phyloP scores from a whole-genome alignment of 1,139 yeast species.

The Candida buenavistaensis region DNA sequence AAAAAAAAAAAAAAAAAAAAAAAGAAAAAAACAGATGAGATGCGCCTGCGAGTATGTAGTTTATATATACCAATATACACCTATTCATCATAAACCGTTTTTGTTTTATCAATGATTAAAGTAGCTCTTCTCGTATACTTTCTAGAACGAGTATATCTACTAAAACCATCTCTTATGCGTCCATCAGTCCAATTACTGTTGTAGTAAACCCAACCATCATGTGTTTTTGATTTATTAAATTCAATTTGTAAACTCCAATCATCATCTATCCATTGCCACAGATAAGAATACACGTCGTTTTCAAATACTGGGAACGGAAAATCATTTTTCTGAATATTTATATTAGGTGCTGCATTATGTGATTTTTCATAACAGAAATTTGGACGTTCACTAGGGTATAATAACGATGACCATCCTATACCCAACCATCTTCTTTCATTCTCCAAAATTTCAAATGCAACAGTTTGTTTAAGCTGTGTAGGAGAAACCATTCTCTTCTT shows the following conservation, averaged over 20 bases:
- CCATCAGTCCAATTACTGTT: constrained; percentile 52
- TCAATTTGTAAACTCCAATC: constrained; percentile 48
- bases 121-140: constrained; percentile 51
- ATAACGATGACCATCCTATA: constrained; percentile 54
- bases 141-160: constrained; percentile 51
- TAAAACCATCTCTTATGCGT: constrained; percentile 44
- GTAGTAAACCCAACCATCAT: constrained; percentile 55
- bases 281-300: constrained; percentile 39
- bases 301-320: constrained; percentile 52
- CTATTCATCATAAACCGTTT: constrained; percentile 26
- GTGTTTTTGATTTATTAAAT: constrained; percentile 33
- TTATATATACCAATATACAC: too few species aligned
- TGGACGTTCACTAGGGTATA: constrained; percentile 54
- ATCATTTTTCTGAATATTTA: constrained; percentile 24
- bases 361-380: constrained; percentile 47
- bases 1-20: too few species aligned
- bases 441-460: constrained; percentile 52
- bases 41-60: too few species aligned
- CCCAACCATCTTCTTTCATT: constrained; percentile 66
- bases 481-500: constrained; percentile 42
- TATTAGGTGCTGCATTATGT: constrained; percentile 28
- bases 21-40: too few species aligned
- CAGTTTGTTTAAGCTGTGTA: constrained; percentile 44
- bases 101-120: constrained; percentile 43
- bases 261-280: constrained; percentile 59